Conservation (phyloP, 2,329 filamentous ascomycete species). For the Penicillium crustosum region DNA sequence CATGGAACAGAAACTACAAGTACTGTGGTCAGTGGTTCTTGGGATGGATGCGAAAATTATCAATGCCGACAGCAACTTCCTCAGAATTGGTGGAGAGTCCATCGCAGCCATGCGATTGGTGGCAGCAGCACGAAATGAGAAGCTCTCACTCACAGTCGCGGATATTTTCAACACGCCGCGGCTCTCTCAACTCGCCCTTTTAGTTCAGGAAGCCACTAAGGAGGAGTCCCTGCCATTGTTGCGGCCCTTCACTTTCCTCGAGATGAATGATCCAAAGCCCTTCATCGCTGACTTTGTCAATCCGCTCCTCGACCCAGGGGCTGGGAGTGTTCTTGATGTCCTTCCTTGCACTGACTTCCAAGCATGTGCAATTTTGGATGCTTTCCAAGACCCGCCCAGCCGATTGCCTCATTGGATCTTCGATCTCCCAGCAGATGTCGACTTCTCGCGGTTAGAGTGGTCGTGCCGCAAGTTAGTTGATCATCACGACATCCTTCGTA, state of each 20-base stretch:
- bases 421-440: not conserved
- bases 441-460: not conserved
- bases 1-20: not conserved
- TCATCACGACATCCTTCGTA: not conserved
- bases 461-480: not conserved
- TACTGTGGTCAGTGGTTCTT: not conserved
- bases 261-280: not conserved
- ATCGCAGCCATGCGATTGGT: not conserved
- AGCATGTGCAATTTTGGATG: not conserved
- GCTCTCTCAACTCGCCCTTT: not conserved
- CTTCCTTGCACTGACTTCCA: slow-evolving; percentile 3
- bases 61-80: not conserved
- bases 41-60: not conserved
- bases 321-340: not conserved
- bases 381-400: not conserved
- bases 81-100: not conserved
- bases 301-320: not conserved
- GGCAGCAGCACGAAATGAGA: not conserved
- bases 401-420: not conserved
- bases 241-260: not conserved
- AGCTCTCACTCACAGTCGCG: not conserved
- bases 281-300: not conserved
- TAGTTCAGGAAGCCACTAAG: not conserved
- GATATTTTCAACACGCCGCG: not conserved
- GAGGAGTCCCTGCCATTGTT: not conserved